Percentiles rank a stretch among this genome's conserved stretches.
These are phyloP conservation scores for Leucoagaricus sp. DNA, from an alignment of 1,284 basidiomycete genomes.

Conservation along the genomic window DNA sequence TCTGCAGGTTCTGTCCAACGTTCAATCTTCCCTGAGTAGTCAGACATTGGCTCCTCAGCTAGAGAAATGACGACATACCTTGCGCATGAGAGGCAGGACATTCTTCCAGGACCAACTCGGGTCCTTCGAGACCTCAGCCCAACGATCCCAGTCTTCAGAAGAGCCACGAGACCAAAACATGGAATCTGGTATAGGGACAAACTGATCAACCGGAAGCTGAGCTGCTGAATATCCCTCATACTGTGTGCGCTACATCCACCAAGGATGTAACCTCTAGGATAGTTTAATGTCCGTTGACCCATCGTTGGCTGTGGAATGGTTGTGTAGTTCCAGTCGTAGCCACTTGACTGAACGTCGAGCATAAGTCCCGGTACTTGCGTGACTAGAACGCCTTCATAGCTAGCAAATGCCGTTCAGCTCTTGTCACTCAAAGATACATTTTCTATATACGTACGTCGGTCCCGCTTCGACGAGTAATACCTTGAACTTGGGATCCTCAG, in stretches of 20 bases:
- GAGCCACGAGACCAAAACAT: conserved; percentile 24
- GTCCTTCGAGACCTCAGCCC: conserved; percentile 20
- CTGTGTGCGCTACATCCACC: conserved; percentile 26
- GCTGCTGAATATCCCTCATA: conserved; percentile 9
- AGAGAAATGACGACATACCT: conserved; percentile 2
- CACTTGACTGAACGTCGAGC: conserved; percentile 4
- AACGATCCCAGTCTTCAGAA: conserved; percentile 21
- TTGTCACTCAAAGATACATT: neutral
- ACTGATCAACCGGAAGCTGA: too few species aligned
- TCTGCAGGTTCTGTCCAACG: conserved; percentile 19
- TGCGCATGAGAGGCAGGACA: conserved; percentile 19
- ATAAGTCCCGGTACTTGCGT: conserved; percentile 12
- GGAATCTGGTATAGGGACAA: too few species aligned
- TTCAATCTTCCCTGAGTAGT: conserved; percentile 11
- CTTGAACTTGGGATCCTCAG: conserved; percentile 19
- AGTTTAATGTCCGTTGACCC: conserved; percentile 15
- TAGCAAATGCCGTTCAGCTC: neutral
- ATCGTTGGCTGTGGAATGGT: conserved; percentile 19
- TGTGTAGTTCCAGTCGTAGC: conserved; percentile 24
- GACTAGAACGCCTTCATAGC: conserved; percentile 15
- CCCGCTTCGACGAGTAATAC: conserved; percentile 24
- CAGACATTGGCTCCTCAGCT: neutral
- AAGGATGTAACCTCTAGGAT: conserved; percentile 21
- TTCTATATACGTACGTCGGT: conserved; percentile 17
- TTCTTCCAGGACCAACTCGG: conserved; percentile 23